phyloP scores from a whole-genome alignment of 805 yeast genomes.

The Lipomyces yamanashiensis region DNA sequence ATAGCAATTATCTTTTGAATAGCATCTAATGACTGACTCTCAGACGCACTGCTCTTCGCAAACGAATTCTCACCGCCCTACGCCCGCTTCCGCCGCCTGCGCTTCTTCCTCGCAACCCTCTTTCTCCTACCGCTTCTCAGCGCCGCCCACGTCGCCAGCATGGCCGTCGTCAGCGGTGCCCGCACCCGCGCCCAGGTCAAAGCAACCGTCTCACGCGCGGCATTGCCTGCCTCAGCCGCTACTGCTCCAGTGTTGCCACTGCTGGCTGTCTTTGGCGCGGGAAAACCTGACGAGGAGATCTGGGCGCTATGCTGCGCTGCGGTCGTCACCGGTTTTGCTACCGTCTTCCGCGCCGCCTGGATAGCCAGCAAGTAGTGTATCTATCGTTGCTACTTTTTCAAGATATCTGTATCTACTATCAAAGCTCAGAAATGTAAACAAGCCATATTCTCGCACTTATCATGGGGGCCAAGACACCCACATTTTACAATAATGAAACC shows the following conservation, averaged over 20 bases:
- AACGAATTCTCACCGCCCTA: constrained; percentile 5
- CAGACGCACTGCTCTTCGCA: constrained; percentile 7
- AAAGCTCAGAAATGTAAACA: no score
- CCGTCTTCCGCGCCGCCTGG: constrained; percentile 15
- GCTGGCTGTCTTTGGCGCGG: constrained; percentile 5
- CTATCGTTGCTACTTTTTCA: no score
- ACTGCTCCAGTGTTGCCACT: constrained; percentile 21
- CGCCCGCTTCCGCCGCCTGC: constrained; percentile 1
- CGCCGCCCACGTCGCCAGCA: constrained; percentile 9
- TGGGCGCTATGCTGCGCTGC: constrained; percentile 15
- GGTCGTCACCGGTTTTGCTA: constrained; percentile 8
- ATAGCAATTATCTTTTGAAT: not conserved
- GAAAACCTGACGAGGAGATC: not conserved
- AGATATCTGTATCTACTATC: no score
- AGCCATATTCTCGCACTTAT: no score
- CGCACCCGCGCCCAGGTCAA: constrained; percentile 7
- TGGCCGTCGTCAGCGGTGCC: constrained; percentile 20
- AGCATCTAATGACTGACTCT: not conserved
- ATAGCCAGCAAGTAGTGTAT: not conserved
- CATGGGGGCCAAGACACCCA: no score
- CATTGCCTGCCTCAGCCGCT: constrained; percentile 10
- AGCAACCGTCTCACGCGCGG: constrained; percentile 15
- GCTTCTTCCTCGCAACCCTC: constrained; percentile 12
- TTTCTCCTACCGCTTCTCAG: constrained; percentile 10
- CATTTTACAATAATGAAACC: no score